phyloP scores from a whole-genome alignment of 2,329 filamentous ascomycete species.

The Colletotrichum musicola region DNA sequence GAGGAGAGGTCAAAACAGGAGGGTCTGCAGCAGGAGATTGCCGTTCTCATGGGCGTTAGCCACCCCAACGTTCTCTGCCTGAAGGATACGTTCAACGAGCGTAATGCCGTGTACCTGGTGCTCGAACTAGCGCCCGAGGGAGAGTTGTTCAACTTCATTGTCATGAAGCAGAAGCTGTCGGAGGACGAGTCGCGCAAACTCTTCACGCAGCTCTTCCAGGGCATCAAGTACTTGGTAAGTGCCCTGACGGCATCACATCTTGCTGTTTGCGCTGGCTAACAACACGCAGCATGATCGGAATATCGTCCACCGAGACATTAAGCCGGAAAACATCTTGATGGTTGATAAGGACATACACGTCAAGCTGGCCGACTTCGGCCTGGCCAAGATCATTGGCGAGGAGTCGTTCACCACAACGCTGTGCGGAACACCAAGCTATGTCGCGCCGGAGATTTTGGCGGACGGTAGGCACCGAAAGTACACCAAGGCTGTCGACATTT shows the following conservation, averaged over 20 bases:
- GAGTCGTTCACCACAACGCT: slow-evolving; percentile 97
- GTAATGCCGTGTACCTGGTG: slow-evolving; percentile 89
- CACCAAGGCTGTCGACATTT: slow-evolving; percentile 94
- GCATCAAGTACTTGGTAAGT: slow-evolving; percentile 92
- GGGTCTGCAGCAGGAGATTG: slow-evolving; percentile 93
- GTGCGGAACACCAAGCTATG: slow-evolving; percentile 96
- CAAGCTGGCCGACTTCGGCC: slow-evolving; percentile 95
- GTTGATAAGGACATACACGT: slow-evolving; percentile 86
- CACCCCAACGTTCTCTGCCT: slow-evolving; percentile 93
- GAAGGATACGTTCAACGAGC: slow-evolving; percentile 95
- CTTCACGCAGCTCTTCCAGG: slow-evolving; percentile 92
- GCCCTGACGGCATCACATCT: background rate
- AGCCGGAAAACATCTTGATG: slow-evolving; percentile 94
- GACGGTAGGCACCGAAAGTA: slow-evolving; percentile 87
- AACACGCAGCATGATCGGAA: slow-evolving; percentile 86
- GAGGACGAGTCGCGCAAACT: slow-evolving; percentile 88
- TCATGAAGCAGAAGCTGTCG: slow-evolving; percentile 87
- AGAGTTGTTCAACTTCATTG: slow-evolving; percentile 95
- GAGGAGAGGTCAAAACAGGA: slow-evolving; percentile 88
- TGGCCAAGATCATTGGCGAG: slow-evolving; percentile 98
- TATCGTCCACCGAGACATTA: slow-evolving; percentile 97
- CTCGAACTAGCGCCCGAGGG: slow-evolving; percentile 92
- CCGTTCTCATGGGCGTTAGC: slow-evolving; percentile 95
- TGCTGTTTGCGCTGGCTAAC: slow-evolving; percentile 44
- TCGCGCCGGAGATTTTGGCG: slow-evolving; percentile 94